phyloP scores from a whole-genome alignment of 331 rosid species.

The Quercus tomentella region DNA sequence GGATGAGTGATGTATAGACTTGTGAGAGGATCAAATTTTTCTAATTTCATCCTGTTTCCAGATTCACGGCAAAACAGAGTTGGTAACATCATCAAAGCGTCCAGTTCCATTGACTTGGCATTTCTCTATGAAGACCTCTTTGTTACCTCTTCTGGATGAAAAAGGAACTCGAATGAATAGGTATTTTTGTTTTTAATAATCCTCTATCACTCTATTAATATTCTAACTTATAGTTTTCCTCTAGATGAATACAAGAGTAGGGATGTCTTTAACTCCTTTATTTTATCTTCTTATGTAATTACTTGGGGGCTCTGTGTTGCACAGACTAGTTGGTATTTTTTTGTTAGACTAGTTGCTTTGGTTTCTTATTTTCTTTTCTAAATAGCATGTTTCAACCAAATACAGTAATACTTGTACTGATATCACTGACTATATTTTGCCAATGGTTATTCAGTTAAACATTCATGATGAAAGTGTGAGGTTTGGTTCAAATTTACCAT shows the following conservation, averaged over 20 bases:
- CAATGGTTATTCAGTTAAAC: neutral
- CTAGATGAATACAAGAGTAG: neutral
- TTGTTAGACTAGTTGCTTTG: neutral
- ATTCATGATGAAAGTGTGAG: neutral
- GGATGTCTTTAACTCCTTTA: neutral
- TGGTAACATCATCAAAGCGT: constrained; percentile 85
- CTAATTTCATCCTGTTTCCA: constrained; percentile 34
- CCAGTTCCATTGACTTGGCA: constrained; percentile 98
- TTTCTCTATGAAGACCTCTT: constrained; percentile 69
- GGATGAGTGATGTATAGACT: neutral
- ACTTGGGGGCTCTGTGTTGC: neutral
- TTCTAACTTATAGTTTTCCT: neutral
- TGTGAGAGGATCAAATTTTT: constrained; percentile 1
- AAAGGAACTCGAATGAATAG: constrained; percentile 81
- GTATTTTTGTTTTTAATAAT: constrained; percentile 26
- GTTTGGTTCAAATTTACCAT: neutral
- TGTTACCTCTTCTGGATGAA: constrained; percentile 83
- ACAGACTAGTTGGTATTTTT: neutral
- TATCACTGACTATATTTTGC: neutral
- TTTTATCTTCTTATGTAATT: neutral
- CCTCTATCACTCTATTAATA: neutral
- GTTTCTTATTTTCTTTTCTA: neutral
- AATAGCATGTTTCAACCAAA: neutral
- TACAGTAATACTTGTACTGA: neutral
- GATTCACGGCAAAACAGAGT: constrained; percentile 94